These are phyloP conservation scores for Lipomyces spencermartinsiae DNA, from an alignment of 805 yeast genomes.

Conservation along the genomic window DNA sequence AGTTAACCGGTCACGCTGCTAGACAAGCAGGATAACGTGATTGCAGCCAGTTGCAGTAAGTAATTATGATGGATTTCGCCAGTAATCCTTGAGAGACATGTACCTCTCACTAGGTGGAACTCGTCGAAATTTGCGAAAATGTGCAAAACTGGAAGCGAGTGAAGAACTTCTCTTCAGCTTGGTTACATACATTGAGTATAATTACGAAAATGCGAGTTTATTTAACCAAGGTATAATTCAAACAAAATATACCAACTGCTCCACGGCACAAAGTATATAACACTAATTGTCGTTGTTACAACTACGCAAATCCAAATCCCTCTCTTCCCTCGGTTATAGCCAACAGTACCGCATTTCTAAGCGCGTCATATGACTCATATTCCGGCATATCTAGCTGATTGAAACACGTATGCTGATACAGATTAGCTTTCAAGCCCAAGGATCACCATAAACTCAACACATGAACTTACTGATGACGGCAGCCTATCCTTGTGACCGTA, in stretches of 20 bases:
- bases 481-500: slow-evolving; percentile 83
- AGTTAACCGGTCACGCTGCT: no score
- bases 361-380: slow-evolving; percentile 84
- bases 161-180: background rate
- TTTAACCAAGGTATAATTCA: slow-evolving; percentile 4
- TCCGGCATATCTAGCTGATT: slow-evolving; percentile 94
- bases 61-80: background rate
- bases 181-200: background rate
- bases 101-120: background rate
- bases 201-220: background rate
- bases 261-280: slow-evolving; percentile 1
- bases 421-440: background rate
- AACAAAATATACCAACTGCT: background rate
- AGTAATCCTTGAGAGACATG: background rate
- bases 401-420: slow-evolving; percentile 78
- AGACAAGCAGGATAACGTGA: no score
- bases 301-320: slow-evolving; percentile 86
- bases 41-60: no score
- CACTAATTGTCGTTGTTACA: background rate
- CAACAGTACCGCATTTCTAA: slow-evolving; percentile 76
- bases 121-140: background rate
- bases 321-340: slow-evolving; percentile 95
- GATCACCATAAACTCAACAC: background rate
- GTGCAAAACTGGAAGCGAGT: background rate
- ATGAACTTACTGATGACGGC: slow-evolving; percentile 67